Evolutionary conservation across 176 grass and related monocot species (phyloP).

Genomic region (Oryza brachyantha): DNA sequence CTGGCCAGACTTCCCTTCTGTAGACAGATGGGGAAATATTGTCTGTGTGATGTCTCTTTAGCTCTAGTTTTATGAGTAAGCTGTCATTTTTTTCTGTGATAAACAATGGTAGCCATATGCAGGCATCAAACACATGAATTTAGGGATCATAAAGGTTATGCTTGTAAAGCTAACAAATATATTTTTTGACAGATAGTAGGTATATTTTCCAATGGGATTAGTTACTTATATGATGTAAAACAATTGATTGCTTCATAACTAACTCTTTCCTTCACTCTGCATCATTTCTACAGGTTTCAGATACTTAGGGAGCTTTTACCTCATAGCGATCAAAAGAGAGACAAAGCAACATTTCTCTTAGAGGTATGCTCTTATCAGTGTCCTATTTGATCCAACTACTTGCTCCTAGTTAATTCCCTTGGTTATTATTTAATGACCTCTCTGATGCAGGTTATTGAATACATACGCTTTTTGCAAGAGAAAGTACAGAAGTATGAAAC

Average conservation of each 20-base stretch:
- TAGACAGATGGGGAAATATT: background rate
- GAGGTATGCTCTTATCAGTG: conserved; percentile 48
- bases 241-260: background rate
- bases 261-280: background rate
- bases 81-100: background rate
- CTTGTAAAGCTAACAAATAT: background rate
- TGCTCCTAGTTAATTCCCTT: conserved; percentile 8
- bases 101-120: background rate
- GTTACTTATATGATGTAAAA: background rate
- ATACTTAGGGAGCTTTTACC: conserved; percentile 96
- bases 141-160: background rate
- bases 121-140: background rate
- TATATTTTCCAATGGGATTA: background rate
- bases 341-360: conserved; percentile 95
- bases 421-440: conserved; percentile 17
- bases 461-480: conserved; percentile 95
- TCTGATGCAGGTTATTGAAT: conserved; percentile 64
- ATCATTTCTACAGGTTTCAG: conserved; percentile 80
- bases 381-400: background rate
- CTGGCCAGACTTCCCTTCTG: background rate
- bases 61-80: background rate
- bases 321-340: conserved; percentile 97
- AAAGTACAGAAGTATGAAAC: conserved; percentile 63
- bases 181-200: background rate
- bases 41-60: background rate